Conservation (phyloP, 208 protist genomes). For the Strigomonas culicis region DNA sequence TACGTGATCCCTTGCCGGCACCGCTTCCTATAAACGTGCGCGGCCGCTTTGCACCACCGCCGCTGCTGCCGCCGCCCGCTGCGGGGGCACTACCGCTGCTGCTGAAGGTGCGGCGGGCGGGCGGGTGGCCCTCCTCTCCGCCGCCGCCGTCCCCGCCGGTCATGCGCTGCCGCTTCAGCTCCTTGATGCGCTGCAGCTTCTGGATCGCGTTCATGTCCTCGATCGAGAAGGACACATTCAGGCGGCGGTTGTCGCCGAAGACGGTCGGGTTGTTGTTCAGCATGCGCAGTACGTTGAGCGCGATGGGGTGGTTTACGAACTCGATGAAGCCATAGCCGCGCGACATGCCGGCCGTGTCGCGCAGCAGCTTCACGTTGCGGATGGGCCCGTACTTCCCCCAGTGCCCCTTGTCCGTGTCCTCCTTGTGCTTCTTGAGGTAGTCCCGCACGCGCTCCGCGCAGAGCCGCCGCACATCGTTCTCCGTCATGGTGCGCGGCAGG, state of each 20-base stretch:
- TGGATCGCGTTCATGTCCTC: constrained; percentile 88
- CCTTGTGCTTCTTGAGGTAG: constrained; percentile 74
- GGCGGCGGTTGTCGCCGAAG: constrained; percentile 75
- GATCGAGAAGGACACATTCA: constrained; percentile 91
- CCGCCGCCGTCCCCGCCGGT: constrained; percentile 5
- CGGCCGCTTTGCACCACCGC: background rate
- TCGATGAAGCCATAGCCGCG: constrained; percentile 92
- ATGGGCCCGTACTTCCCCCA: constrained; percentile 91
- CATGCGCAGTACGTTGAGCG: constrained; percentile 74
- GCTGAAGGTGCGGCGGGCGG: background rate
- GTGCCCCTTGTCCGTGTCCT: constrained; percentile 63
- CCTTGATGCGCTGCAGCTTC: constrained; percentile 85
- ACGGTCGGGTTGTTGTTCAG: constrained; percentile 94
- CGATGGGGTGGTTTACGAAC: constrained; percentile 89
- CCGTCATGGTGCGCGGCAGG: constrained; percentile 81
- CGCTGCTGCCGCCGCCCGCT: background rate
- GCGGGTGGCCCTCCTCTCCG: background rate
- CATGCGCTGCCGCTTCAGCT: constrained; percentile 55
- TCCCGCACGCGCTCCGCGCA: constrained; percentile 62
- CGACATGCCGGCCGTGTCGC: constrained; percentile 76
- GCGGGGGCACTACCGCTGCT: background rate
- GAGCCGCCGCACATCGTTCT: constrained; percentile 84
- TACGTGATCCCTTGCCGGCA: background rate
- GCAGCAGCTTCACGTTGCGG: constrained; percentile 81
- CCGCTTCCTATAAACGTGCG: background rate